A percentile compares a stretch with the other conserved stretches of the same genome.
Evolutionary conservation across 352 stramenopile species (phyloP).

Genomic region (Globisporangium recalcitrans): DNA sequence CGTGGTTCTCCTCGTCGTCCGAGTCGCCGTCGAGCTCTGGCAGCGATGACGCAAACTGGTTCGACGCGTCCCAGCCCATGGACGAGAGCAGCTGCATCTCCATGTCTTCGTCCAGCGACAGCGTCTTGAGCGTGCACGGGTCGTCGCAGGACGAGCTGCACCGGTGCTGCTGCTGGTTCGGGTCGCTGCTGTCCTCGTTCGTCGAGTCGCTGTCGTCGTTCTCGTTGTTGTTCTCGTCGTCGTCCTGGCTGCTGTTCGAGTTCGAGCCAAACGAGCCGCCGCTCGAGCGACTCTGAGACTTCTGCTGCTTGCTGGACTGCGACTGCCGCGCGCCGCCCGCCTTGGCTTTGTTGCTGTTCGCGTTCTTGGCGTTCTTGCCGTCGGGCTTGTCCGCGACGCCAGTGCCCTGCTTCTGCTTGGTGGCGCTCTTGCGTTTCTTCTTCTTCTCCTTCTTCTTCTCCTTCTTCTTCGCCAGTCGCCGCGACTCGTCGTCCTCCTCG

Average conservation of each 20-base stretch:
- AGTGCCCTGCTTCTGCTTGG: slow-evolving; percentile 57
- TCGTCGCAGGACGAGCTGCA: slow-evolving; percentile 52
- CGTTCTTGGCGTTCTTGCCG: slow-evolving; percentile 20
- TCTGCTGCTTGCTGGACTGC: slow-evolving; percentile 22
- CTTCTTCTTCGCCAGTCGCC: slow-evolving; percentile 76
- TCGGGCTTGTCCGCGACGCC: slow-evolving; percentile 16
- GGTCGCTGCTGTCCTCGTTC: slow-evolving; percentile 24
- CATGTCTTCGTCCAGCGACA: slow-evolving; percentile 60
- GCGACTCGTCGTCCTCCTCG: slow-evolving; percentile 79
- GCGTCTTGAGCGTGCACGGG: slow-evolving; percentile 36
- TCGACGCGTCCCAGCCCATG: slow-evolving; percentile 76
- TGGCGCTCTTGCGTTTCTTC: slow-evolving; percentile 80
- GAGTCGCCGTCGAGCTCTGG: slow-evolving; percentile 68
- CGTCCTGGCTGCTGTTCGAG: slow-evolving; percentile 22
- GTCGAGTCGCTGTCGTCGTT: slow-evolving; percentile 39
- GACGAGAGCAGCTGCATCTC: slow-evolving; percentile 78
- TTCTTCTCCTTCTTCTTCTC: slow-evolving; percentile 89
- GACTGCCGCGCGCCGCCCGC: slow-evolving; percentile 12
- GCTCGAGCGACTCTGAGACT: slow-evolving; percentile 15
- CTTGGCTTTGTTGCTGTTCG: slow-evolving; percentile 25
- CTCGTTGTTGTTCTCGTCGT: slow-evolving; percentile 26
- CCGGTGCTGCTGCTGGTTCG: slow-evolving; percentile 34
- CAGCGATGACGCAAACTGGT: slow-evolving; percentile 52
- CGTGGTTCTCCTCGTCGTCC: slow-evolving; percentile 73
- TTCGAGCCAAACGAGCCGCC: slow-evolving; percentile 33